A percentile compares a stretch with the other conserved stretches of the same genome.
Evolutionary conservation across 495 filamentous ascomycete genomes (phyloP).

Genomic region (Ramalina peruviana): DNA sequence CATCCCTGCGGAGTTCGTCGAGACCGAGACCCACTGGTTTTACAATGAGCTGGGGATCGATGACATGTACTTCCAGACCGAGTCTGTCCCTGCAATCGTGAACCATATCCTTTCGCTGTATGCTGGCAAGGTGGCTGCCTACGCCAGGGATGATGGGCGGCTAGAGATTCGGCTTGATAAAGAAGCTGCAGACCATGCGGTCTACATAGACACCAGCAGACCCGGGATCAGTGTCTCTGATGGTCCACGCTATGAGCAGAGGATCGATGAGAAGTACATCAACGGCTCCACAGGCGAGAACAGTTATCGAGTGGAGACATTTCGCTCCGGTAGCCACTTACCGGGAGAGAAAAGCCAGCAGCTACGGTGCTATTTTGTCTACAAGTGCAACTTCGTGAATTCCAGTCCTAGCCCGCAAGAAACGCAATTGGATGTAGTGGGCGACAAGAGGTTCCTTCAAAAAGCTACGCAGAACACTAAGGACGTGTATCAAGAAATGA

Average conservation of each 20-base stretch:
- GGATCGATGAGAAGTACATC: conserved; percentile 91
- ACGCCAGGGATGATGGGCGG: conserved; percentile 81
- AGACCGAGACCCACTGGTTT: conserved; percentile 85
- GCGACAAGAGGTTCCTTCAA: conserved; percentile 84
- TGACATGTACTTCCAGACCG: conserved; percentile 96
- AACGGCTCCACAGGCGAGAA: conserved; percentile 49
- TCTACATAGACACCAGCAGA: conserved; percentile 94
- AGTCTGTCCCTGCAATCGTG: conserved; percentile 73
- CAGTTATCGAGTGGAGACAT: conserved; percentile 89
- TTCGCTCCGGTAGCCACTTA: conserved; percentile 63
- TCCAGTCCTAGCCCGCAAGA: conserved; percentile 56
- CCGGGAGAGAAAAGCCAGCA: conserved; percentile 67
- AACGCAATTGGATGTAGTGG: conserved; percentile 80
- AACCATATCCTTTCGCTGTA: conserved; percentile 93
- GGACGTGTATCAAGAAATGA: conserved; percentile 84
- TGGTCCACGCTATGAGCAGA: conserved; percentile 81
- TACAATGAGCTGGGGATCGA: conserved; percentile 96
- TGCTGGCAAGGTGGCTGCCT: conserved; percentile 92
- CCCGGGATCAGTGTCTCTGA: conserved; percentile 62
- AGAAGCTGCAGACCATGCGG: conserved; percentile 86
- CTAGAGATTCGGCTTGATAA: conserved; percentile 92
- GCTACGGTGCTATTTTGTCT: conserved; percentile 95
- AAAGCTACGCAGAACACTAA: conserved; percentile 95
- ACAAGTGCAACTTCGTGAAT: conserved; percentile 82
- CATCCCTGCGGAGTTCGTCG: conserved; percentile 71